Evolutionary conservation across 768 basidiomycete species (phyloP).

Genomic region (Gautieria morchelliformis): DNA sequence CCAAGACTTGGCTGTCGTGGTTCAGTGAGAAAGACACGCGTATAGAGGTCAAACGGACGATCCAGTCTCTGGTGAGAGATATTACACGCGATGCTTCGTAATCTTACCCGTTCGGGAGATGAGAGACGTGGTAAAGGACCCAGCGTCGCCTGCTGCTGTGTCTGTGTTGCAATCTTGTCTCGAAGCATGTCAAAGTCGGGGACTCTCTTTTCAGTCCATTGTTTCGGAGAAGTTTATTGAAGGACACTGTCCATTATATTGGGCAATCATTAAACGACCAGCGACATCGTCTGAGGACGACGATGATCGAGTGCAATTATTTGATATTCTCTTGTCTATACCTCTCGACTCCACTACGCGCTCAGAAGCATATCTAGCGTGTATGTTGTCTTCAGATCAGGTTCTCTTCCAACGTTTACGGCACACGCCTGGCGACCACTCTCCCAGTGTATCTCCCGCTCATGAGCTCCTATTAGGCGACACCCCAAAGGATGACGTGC

Average conservation of each 20-base stretch:
- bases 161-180: conserved; percentile 54
- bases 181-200: conserved; percentile 44
- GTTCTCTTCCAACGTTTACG: conserved; percentile 50
- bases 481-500: neutral
- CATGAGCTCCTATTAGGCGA: conserved; percentile 3
- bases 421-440: conserved; percentile 25
- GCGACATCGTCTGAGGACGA: conserved; percentile 14
- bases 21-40: conserved; percentile 8
- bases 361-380: conserved; percentile 57
- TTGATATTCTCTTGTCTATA: conserved; percentile 45
- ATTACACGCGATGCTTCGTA: neutral
- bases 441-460: neutral
- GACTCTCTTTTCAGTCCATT: conserved; percentile 40
- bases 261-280: conserved; percentile 58
- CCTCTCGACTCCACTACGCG: conserved; percentile 34
- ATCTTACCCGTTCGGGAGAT: conserved; percentile 2
- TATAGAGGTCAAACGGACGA: conserved; percentile 9
- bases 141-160: conserved; percentile 15
- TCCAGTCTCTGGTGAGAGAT: conserved; percentile 9
- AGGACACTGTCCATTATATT: conserved; percentile 57
- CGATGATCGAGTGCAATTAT: conserved; percentile 26
- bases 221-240: conserved; percentile 60
- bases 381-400: conserved; percentile 53
- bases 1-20: conserved; percentile 5
- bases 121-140: conserved; percentile 34